These are phyloP conservation scores for Phytophthora syringae DNA, from an alignment of 352 stramenopile species.

Conservation along the genomic window DNA sequence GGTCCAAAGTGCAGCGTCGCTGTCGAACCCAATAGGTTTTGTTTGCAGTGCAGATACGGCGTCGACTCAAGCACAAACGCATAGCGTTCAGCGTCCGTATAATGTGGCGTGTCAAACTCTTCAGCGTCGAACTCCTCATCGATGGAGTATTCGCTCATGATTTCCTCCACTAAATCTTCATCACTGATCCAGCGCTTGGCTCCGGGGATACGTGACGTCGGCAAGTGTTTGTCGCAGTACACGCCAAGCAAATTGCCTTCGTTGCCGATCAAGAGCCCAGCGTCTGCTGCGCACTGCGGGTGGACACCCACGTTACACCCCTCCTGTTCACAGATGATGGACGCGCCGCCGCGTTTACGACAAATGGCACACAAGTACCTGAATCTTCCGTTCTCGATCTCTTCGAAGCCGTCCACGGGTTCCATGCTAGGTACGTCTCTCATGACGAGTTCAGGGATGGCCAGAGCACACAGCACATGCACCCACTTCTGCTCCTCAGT, in stretches of 20 bases:
- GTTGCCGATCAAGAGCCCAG: constrained; percentile 82
- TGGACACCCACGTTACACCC: constrained; percentile 85
- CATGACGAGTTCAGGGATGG: constrained; percentile 87
- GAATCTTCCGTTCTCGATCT: constrained; percentile 87
- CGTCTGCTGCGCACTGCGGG: constrained; percentile 74
- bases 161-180: constrained; percentile 84
- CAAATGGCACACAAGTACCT: constrained; percentile 84
- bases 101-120: constrained; percentile 30
- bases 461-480: constrained; percentile 83
- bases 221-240: constrained; percentile 88
- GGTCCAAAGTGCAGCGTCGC: constrained; percentile 45
- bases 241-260: constrained; percentile 72
- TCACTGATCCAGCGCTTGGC: constrained; percentile 88
- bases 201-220: constrained; percentile 61
- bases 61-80: constrained; percentile 84
- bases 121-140: constrained; percentile 52
- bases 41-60: constrained; percentile 56
- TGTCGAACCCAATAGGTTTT: constrained; percentile 51
- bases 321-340: constrained; percentile 81
- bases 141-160: constrained; percentile 78
- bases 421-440: constrained; percentile 85
- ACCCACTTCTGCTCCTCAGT: constrained; percentile 80
- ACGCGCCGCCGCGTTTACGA: constrained; percentile 79
- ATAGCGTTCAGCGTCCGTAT: constrained; percentile 55
- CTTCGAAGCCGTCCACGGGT: constrained; percentile 81